phyloP scores from a whole-genome alignment of 1,139 yeast genomes.

The Maudiozyma humilis region DNA sequence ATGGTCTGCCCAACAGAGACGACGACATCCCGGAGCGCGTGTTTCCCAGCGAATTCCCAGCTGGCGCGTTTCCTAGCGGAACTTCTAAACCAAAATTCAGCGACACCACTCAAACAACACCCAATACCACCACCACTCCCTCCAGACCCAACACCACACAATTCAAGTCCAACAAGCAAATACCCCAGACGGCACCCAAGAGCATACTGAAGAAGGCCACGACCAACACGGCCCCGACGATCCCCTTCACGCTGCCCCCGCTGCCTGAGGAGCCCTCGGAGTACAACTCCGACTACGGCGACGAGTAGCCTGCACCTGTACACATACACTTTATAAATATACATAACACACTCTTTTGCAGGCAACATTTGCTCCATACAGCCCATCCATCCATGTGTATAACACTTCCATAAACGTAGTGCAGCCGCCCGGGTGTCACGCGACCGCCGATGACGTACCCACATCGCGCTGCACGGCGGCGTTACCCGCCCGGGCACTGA shows the following conservation, averaged over 20 bases:
- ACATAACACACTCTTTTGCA: neutral
- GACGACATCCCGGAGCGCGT: neutral
- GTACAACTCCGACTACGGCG: slow-evolving; percentile 1
- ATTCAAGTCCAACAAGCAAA: no score
- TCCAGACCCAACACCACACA: no score
- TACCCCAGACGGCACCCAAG: no score
- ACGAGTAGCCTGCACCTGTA: neutral
- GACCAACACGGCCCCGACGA: neutral
- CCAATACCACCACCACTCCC: neutral
- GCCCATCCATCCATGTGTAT: neutral
- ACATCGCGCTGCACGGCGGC: neutral
- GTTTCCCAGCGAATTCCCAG: neutral
- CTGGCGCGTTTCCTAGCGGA: no score
- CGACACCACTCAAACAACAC: neutral
- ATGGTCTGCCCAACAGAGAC: neutral
- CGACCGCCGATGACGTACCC: neutral
- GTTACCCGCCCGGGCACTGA: neutral
- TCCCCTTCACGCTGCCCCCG: neutral
- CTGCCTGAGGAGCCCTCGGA: neutral
- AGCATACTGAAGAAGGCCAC: no score
- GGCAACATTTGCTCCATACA: no score
- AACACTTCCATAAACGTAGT: neutral
- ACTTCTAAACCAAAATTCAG: no score
- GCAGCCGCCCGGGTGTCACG: no score
- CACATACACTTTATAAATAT: neutral